Evolutionary conservation across 2,329 filamentous ascomycete species (phyloP).

Genomic region (Talaromyces sp.): DNA sequence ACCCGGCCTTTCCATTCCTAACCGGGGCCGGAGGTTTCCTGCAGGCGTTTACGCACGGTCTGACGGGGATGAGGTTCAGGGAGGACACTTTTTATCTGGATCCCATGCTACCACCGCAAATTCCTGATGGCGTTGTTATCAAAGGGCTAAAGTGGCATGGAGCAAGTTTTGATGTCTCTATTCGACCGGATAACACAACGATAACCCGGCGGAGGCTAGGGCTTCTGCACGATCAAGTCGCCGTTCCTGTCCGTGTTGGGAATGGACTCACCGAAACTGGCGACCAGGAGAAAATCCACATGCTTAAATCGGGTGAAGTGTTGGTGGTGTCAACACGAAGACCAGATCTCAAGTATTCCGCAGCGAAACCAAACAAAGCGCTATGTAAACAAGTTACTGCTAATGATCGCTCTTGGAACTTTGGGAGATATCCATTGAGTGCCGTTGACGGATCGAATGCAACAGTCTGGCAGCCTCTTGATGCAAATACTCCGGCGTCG

Average conservation of each 20-base stretch:
- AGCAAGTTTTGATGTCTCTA: constrained; percentile 7
- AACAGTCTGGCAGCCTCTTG: constrained; percentile 8
- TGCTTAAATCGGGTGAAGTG: background rate
- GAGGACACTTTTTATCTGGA: constrained; percentile 5
- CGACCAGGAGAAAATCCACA: background rate
- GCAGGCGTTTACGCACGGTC: constrained; percentile 9
- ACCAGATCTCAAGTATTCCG: background rate
- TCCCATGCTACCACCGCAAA: constrained; percentile 9
- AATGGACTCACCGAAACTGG: background rate
- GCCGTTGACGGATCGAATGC: constrained; percentile 10
- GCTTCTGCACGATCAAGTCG: background rate
- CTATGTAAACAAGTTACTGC: constrained; percentile 4
- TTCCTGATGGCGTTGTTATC: constrained; percentile 2
- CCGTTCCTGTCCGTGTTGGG: constrained; percentile 3
- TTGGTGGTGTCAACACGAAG: background rate
- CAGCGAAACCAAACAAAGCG: background rate
- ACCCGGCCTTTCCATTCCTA: constrained; percentile 57
- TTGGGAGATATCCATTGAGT: constrained; percentile 8
- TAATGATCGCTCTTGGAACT: constrained; percentile 4
- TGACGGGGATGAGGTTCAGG: constrained; percentile 7
- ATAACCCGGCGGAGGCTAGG: background rate
- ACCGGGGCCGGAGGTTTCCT: constrained; percentile 39
- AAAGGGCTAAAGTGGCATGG: constrained; percentile 10
- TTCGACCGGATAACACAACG: constrained; percentile 1
- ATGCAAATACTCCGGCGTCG: background rate